Evolutionary conservation across 208 protist genomes (phyloP).

Genomic region (Phytomonas sp.): DNA sequence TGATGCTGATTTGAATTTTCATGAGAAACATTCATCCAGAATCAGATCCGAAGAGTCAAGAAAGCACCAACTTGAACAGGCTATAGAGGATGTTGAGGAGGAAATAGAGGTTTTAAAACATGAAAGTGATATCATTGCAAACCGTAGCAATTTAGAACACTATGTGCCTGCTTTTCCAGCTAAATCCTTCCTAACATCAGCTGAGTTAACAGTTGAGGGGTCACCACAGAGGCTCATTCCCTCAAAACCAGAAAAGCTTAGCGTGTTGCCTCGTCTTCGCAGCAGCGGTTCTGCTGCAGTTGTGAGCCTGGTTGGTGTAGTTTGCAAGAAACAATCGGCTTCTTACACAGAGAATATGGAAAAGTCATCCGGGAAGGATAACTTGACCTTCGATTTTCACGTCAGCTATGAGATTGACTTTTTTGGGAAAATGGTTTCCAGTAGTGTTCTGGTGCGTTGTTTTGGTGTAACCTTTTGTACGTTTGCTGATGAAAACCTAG

Average conservation of each 20-base stretch:
- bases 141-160: background rate
- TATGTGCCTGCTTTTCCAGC: conserved; percentile 44
- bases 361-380: conserved; percentile 13
- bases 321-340: conserved; percentile 8
- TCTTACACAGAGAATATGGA: conserved; percentile 13
- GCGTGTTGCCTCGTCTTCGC: conserved; percentile 23
- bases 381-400: conserved; percentile 23
- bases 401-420: conserved; percentile 59
- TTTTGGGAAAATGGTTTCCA: conserved; percentile 19
- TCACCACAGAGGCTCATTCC: conserved; percentile 67
- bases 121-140: conserved; percentile 6
- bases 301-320: conserved; percentile 53
- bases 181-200: conserved; percentile 41
- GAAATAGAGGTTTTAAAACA: conserved; percentile 6
- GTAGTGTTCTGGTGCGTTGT: conserved; percentile 39
- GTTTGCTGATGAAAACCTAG: conserved; percentile 43
- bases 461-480: conserved; percentile 42
- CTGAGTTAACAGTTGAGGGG: conserved; percentile 63
- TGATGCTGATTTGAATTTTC: background rate
- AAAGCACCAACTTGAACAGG: background rate
- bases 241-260: conserved; percentile 24
- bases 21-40: background rate
- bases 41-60: background rate
- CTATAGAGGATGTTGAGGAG: conserved; percentile 1
- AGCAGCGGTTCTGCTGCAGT: conserved; percentile 49